Evolutionary conservation across 2,329 filamentous ascomycete genomes (phyloP), one percentile per base, ranked within the genome.

Genomic region (Aspergillus flavus): DNA sequence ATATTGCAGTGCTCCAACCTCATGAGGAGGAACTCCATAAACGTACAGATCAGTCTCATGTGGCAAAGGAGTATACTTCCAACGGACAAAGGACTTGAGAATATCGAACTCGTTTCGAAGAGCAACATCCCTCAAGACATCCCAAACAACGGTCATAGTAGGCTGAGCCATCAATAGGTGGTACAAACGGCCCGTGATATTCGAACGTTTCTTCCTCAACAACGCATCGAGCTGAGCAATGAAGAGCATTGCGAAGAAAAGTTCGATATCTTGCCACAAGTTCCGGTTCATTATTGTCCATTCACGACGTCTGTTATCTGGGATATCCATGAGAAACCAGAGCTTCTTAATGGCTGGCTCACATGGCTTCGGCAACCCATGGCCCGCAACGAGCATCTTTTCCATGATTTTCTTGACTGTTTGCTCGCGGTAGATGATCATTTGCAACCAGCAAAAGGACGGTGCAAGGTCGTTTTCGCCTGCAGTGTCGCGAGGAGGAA

Each of bases 281-380:
- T 71, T 67, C 11, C 59, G 58, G 73, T 86, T 86, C 34, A 80
- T 80, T 6, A 92, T 74, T 6, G 89, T 78, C 1, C 79, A 79
- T 6, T 82, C 76, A 1, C 92, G 86, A 16, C 84, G 79, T 0
- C 66, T 69, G 57, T 83, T 89, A 16, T 86, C 87, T 0, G 85
- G 79, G 4, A 89, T 79, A 70, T 93, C 91, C 81, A 93, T 87
- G 39, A 91, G 72, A 58, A 91, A 83, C 92, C 92, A 95, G 21
- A 92, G 80, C 71, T 91, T 91, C 70, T 87, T 82, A 53, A 91
- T 77, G 1, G 83, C 81, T 12, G 70, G 57, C 57, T 79, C 73
- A 66, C 84, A 85, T 30, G 75, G 74, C 1, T 65, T 56, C 0
- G 89, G 89, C 58, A 87, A 77, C 11, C 84, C 82, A 62, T 88